A percentile compares a stretch with the other conserved stretches of the same genome.
Evolutionary conservation across 2,329 filamentous ascomycete genomes (phyloP).

Genomic region (Pestalotiopsis sp.): DNA sequence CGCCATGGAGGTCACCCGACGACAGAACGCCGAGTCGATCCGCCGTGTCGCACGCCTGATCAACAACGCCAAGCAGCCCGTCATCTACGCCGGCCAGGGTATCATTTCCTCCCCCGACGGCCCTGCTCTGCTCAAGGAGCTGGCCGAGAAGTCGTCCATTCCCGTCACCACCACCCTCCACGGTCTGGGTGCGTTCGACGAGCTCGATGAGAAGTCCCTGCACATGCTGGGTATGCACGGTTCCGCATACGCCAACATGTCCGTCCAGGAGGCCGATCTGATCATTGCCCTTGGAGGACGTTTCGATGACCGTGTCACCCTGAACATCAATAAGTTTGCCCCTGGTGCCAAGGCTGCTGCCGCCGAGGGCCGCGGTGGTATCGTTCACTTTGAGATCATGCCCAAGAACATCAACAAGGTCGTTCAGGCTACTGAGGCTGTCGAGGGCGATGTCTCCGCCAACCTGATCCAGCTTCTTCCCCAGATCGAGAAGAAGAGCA

Average conservation of each 20-base stretch:
- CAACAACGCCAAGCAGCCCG: conserved; percentile 88
- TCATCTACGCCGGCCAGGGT: conserved; percentile 94
- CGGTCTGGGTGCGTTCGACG: conserved; percentile 89
- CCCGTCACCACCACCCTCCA: conserved; percentile 96
- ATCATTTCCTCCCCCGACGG: conserved; percentile 81
- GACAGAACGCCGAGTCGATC: conserved; percentile 75
- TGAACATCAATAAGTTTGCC: conserved; percentile 81
- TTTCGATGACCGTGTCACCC: conserved; percentile 95
- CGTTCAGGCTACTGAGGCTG: conserved; percentile 91
- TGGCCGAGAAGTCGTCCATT: conserved; percentile 88
- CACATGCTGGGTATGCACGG: conserved; percentile 99
- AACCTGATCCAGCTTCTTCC: conserved; percentile 80
- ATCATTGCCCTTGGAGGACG: conserved; percentile 92
- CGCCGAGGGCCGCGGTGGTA: conserved; percentile 83
- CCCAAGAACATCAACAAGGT: conserved; percentile 99
- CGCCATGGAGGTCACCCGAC: conserved; percentile 71
- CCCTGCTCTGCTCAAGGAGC: conserved; percentile 75
- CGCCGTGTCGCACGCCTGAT: conserved; percentile 78
- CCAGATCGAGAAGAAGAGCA: conserved; percentile 62
- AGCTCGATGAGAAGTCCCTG: conserved; percentile 89
- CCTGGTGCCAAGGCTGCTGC: conserved; percentile 86
- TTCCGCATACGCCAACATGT: conserved; percentile 95
- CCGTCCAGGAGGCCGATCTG: conserved; percentile 94
- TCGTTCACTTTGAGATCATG: conserved; percentile 97
- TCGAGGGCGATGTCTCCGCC: conserved; percentile 86